Conservation (phyloP, 257 asterid species). For the Penstemon barbatus region DNA sequence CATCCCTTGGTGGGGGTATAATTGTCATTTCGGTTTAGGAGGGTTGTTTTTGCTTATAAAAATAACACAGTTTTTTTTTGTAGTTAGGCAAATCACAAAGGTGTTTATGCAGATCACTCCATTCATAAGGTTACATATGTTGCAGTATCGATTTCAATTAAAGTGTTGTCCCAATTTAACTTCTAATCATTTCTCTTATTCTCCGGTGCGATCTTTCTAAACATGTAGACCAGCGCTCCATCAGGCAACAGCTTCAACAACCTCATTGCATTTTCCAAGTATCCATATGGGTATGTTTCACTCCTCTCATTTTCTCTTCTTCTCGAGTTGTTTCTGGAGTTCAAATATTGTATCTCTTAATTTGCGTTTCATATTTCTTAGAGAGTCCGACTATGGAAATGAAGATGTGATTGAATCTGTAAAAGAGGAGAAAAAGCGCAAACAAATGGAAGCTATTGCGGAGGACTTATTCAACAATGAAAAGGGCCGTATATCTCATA, state of each 20-base stretch:
- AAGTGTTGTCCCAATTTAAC: background rate
- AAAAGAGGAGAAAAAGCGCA: conserved; percentile 79
- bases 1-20: too few species aligned
- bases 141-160: background rate
- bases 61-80: background rate
- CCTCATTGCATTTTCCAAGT: conserved; percentile 73
- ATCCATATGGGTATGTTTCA: conserved; percentile 70
- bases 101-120: conserved; percentile 2
- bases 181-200: background rate
- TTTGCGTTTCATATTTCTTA: conserved; percentile 28
- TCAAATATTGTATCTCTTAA: conserved; percentile 9
- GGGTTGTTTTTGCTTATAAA: too few species aligned
- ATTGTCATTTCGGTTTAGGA: too few species aligned
- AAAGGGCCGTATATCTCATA: conserved; percentile 50
- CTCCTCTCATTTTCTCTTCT: conserved; percentile 24
- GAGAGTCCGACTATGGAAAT: conserved; percentile 70
- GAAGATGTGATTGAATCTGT: conserved; percentile 68
- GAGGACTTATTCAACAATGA: conserved; percentile 84
- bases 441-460: conserved; percentile 88
- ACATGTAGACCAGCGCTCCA: conserved; percentile 53
- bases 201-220: too few species aligned
- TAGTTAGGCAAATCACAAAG: background rate
- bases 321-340: conserved; percentile 17
- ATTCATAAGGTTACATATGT: background rate
- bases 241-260: conserved; percentile 83